These are phyloP conservation scores for Lithospermum erythrorhizon DNA, from an alignment of 257 asterid genomes.

Conservation along the genomic window DNA sequence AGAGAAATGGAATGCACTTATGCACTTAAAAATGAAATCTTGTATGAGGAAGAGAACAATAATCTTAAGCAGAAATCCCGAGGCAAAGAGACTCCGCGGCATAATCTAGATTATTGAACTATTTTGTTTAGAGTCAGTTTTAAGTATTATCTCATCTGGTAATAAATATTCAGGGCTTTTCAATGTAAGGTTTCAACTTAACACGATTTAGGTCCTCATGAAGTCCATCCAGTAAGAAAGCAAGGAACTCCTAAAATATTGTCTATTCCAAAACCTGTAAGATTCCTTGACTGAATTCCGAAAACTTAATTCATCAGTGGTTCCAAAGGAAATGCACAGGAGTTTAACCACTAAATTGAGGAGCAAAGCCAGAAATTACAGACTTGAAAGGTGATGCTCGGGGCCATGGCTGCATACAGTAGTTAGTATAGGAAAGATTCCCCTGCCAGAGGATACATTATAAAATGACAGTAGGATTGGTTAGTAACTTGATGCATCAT, in stretches of 20 bases:
- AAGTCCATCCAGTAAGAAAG: constrained; percentile 67
- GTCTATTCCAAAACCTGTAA: background rate
- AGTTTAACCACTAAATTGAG: constrained; percentile 51
- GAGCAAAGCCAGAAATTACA: constrained; percentile 46
- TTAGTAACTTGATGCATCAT: constrained; percentile 5
- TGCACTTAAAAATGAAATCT: background rate
- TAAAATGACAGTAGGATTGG: constrained; percentile 5
- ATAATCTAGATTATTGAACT: constrained; percentile 58
- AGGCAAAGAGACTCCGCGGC: constrained; percentile 22
- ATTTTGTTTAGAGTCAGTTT: too few species aligned
- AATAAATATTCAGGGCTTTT: constrained; percentile 43
- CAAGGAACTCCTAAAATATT: constrained; percentile 48
- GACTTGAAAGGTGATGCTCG: constrained; percentile 49
- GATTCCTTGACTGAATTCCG: too few species aligned
- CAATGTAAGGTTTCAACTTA: constrained; percentile 49
- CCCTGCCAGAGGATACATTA: constrained; percentile 36
- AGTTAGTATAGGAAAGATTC: constrained; percentile 61
- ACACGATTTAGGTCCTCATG: constrained; percentile 79
- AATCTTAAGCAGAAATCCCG: constrained; percentile 8
- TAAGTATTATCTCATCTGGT: constrained; percentile 55
- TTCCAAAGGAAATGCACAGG: background rate
- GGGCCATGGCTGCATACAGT: constrained; percentile 64
- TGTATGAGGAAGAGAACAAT: background rate
- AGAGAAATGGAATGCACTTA: background rate
- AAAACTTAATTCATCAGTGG: background rate